Evolutionary conservation across 2,329 filamentous ascomycete genomes (phyloP).

Genomic region (Arthrobotrys sphaeroides): DNA sequence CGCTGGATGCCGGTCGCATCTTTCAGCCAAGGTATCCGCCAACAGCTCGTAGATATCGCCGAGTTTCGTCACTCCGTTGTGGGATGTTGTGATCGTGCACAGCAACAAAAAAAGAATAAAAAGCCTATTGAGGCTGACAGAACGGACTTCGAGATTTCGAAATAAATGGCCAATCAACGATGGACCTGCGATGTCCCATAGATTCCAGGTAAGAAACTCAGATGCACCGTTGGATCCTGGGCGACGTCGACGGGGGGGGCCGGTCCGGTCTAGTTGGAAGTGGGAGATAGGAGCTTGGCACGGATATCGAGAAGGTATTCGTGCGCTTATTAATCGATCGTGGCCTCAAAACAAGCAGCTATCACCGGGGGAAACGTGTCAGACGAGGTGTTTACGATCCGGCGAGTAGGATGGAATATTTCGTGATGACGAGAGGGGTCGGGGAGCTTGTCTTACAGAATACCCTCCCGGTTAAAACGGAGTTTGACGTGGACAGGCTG

Average conservation of each 20-base stretch:
- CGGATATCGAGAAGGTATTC: slow-evolving; percentile 26
- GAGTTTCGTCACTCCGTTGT: too few relatives aligned
- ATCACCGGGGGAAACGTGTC: slow-evolving; percentile 11
- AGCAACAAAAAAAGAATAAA: neutral
- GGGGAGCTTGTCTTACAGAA: slow-evolving; percentile 20
- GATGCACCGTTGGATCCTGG: slow-evolving; percentile 2
- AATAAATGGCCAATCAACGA: neutral
- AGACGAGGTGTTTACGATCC: neutral
- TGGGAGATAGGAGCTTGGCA: slow-evolving; percentile 36
- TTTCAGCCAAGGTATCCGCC: neutral
- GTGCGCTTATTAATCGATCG: slow-evolving; percentile 20
- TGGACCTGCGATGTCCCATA: slow-evolving; percentile 9
- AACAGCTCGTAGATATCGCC: neutral
- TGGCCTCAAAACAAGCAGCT: slow-evolving; percentile 29
- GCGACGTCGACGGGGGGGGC: neutral
- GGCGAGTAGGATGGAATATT: neutral
- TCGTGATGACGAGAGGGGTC: slow-evolving; percentile 24
- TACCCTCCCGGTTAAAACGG: slow-evolving; percentile 40
- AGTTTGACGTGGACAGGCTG: slow-evolving; percentile 32
- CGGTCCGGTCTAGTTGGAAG: neutral
- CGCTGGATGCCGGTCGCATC: slow-evolving; percentile 52
- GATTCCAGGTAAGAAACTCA: neutral
- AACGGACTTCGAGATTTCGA: neutral
- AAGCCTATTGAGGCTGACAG: neutral
- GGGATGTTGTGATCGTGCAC: neutral